These are phyloP conservation scores for Rhynchosporium agropyri DNA, from an alignment of 2,329 filamentous ascomycete species.

Conservation along the genomic window DNA sequence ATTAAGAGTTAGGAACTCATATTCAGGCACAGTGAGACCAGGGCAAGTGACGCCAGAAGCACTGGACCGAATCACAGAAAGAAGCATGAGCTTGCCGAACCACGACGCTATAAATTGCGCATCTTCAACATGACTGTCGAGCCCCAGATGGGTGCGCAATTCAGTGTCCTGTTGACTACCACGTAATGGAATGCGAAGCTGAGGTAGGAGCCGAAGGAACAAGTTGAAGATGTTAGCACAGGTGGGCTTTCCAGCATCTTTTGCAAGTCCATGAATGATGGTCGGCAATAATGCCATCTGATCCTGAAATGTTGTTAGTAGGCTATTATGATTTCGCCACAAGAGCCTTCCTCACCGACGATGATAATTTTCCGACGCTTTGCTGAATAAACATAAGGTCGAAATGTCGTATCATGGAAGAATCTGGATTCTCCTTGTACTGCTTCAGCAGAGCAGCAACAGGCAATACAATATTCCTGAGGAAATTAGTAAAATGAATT, in stretches of 20 bases:
- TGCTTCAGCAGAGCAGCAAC: conserved; percentile 84
- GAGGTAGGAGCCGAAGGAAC: conserved; percentile 73
- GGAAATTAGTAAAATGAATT: conserved; percentile 20
- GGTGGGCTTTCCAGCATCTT: conserved; percentile 56
- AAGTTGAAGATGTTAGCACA: conserved; percentile 77
- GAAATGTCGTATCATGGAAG: conserved; percentile 79
- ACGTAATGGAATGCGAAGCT: conserved; percentile 71
- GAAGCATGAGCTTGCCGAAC: conserved; percentile 76
- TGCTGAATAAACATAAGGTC: conserved; percentile 90
- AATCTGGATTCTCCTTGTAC: conserved; percentile 74
- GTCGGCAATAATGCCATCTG: conserved; percentile 73
- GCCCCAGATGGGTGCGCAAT: conserved; percentile 66
- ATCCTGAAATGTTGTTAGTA: conserved; percentile 51
- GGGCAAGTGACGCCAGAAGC: conserved; percentile 46
- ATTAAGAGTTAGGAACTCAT: conserved; percentile 67
- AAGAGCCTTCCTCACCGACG: conserved; percentile 46
- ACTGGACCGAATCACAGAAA: conserved; percentile 52
- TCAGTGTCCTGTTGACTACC: conserved; percentile 77
- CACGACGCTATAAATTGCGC: conserved; percentile 72
- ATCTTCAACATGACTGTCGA: conserved; percentile 65
- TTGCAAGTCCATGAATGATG: conserved; percentile 66
- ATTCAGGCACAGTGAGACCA: conserved; percentile 66
- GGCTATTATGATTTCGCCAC: not conserved
- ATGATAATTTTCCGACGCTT: conserved; percentile 65
- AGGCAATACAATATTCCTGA: conserved; percentile 68